Evolutionary conservation across 257 asterid species (phyloP).

Genomic region (Petunia axillaris): DNA sequence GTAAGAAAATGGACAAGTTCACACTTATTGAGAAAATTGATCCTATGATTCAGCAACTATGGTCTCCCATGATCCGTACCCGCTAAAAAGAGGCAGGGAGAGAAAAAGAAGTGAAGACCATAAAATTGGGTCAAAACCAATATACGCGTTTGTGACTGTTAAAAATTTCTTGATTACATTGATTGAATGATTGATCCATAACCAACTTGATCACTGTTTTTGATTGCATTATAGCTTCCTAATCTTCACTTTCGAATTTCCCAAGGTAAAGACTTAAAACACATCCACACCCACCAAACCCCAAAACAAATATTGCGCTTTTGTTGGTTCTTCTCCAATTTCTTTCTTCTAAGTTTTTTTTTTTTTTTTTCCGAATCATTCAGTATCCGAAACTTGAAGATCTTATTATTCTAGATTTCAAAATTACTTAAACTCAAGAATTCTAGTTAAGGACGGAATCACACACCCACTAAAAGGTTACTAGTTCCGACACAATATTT

Average conservation of each 20-base stretch:
- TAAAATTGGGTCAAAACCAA: not conserved
- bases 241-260: constrained; percentile 5
- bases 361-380: too few relatives aligned
- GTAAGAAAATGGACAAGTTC: not conserved
- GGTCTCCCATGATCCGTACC: not conserved
- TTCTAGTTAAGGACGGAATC: too few relatives aligned
- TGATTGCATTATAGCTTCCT: constrained; percentile 9
- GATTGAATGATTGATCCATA: not conserved
- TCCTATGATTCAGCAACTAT: too few relatives aligned
- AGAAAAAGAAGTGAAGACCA: not conserved
- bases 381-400: too few relatives aligned
- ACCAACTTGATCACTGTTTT: not conserved
- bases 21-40: too few relatives aligned
- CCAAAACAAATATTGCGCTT: not conserved
- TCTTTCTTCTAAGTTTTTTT: not conserved
- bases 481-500: too few relatives aligned
- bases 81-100: not conserved
- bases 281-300: constrained; percentile 18
- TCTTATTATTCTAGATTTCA: too few relatives aligned
- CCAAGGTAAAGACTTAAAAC: constrained; percentile 4
- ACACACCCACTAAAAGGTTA: too few relatives aligned
- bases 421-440: too few relatives aligned
- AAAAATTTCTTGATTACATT: constrained; percentile 2
- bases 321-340: not conserved
- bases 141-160: constrained; percentile 15